Evolutionary conservation across 2,329 filamentous ascomycete genomes (phyloP), one percentile per base, ranked within the genome.

Genomic region (Aspergillus unguis): DNA sequence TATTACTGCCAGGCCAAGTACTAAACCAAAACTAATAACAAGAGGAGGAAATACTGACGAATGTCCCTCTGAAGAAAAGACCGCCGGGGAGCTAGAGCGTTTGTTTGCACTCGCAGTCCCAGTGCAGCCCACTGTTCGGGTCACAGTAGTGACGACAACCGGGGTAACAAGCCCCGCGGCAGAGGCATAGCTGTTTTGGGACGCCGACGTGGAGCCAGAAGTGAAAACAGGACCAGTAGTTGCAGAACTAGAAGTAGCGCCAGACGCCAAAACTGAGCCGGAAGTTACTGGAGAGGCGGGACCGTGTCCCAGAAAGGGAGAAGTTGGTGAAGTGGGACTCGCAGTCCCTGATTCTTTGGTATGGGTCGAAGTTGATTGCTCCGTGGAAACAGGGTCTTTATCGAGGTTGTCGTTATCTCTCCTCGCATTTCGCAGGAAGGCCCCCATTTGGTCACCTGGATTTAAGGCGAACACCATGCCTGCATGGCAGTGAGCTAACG

Each of bases 381-480:
- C 33, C 8, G 33, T 35, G 8, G 33, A 35, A 35, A 5, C 6
- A n/a, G 33, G 1, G 33, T 5, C 8, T 4, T 35, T 1, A 35
- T 35, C 8, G 6, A 35, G 33, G 8, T 35, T 35, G 8, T 5
- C 8, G 44, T 25, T 46, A 46, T 38, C 37, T 40, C 17, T 38
- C 6, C 26, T 38, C 33, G 52, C 50, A 50, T 60, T 60, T 1
- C 40, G 32, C 9, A 56, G 54, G 47, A 64, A 61, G 27, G 38
- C 2, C 4, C 50, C 36, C 53, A 65, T 62, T 32, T 58, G 52
- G 25, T 56, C 51, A 8, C 49, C 59, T 28, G 59, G 58, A 45
- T 66, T 66, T 9, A 66, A 35, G 26, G 54, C 61, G 51, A 66
- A 62, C 11, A 65, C 55, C 60, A 65, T 66, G n/a, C 63, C 62